Evolutionary conservation across 73 alveolate species (phyloP).

Genomic region (Paramecium pentaurelia): DNA sequence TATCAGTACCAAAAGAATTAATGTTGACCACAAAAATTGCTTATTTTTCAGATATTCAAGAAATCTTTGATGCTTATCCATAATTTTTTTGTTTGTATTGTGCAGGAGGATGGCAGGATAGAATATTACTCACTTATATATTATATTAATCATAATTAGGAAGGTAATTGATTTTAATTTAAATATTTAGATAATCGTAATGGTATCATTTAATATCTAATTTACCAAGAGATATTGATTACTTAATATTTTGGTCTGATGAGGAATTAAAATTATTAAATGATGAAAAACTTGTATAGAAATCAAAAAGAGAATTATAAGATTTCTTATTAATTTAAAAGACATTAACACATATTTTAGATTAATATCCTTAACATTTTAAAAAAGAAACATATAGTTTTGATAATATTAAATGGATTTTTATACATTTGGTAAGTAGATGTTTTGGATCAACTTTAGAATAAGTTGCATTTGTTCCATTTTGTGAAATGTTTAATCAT

Average conservation of each 20-base stretch:
- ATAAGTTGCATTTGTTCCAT: constrained; percentile 56
- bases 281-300: neutral
- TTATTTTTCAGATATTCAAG: constrained; percentile 43
- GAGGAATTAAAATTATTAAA: constrained; percentile 23
- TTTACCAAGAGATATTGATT: constrained; percentile 56
- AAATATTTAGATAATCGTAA: neutral
- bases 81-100: constrained; percentile 10
- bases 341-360: neutral
- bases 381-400: constrained; percentile 30
- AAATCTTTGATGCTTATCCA: constrained; percentile 39
- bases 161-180: neutral
- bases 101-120: constrained; percentile 44
- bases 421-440: constrained; percentile 54
- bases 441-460: constrained; percentile 55
- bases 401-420: constrained; percentile 57
- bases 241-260: constrained; percentile 53
- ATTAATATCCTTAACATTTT: constrained; percentile 43
- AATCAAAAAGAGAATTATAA: neutral
- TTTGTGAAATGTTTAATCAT: constrained; percentile 57
- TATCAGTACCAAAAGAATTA: constrained; percentile 48
- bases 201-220: constrained; percentile 59
- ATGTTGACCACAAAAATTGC: constrained; percentile 49
- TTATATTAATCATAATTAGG: constrained; percentile 44
- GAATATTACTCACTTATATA: constrained; percentile 39
- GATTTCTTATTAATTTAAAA: neutral